phyloP scores from a whole-genome alignment of 352 stramenopile genomes.

The Peronospora belbahrii region DNA sequence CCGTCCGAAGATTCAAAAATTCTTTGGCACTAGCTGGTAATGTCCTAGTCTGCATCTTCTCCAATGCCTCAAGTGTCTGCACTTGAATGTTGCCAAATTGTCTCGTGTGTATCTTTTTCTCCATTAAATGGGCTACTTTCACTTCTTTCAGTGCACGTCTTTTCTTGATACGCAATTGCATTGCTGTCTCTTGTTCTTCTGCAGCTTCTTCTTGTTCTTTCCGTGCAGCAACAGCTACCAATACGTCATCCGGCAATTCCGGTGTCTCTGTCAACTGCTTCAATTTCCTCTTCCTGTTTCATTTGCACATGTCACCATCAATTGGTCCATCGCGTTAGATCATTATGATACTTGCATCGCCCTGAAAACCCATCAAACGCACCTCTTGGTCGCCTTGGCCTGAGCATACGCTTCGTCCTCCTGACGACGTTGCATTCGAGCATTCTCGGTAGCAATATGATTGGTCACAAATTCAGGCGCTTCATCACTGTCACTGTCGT shows the following conservation, averaged over 20 bases:
- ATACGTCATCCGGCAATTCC: slow-evolving; percentile 54
- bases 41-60: slow-evolving; percentile 31
- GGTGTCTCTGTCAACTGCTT: slow-evolving; percentile 27
- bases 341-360: too few relatives aligned
- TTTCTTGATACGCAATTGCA: slow-evolving; percentile 24
- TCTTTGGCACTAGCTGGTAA: slow-evolving; percentile 36
- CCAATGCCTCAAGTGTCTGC: slow-evolving; percentile 50
- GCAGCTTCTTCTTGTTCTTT: slow-evolving; percentile 53
- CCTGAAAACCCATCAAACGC: neutral
- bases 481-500: slow-evolving; percentile 60
- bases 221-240: slow-evolving; percentile 55
- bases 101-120: slow-evolving; percentile 57
- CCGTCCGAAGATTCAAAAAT: slow-evolving; percentile 46
- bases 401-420: slow-evolving; percentile 43
- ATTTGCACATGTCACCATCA: slow-evolving; percentile 4
- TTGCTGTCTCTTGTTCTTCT: slow-evolving; percentile 29
- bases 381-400: slow-evolving; percentile 45
- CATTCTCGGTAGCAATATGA: slow-evolving; percentile 51
- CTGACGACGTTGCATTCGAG: slow-evolving; percentile 35
- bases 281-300: slow-evolving; percentile 44
- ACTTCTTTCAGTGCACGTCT: slow-evolving; percentile 12
- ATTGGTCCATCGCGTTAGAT: neutral
- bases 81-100: slow-evolving; percentile 72
- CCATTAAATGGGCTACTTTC: slow-evolving; percentile 20
- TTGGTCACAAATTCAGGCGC: slow-evolving; percentile 74